phyloP scores from a whole-genome alignment of 2,329 filamentous ascomycete species.

The Sclerotinia nivalis region DNA sequence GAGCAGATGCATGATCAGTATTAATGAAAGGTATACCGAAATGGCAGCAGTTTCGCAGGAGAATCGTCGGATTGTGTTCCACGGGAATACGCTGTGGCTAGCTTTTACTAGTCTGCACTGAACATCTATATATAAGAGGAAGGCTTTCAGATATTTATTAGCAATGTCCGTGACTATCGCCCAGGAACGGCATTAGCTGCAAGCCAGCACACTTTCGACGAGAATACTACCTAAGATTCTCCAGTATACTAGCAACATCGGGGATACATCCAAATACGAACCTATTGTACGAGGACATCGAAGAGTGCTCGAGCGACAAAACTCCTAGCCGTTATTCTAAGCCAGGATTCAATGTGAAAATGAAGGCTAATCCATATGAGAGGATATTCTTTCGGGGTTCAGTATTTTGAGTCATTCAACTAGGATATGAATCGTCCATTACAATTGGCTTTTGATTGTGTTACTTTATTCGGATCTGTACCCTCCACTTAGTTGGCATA shows the following conservation, averaged over 20 bases:
- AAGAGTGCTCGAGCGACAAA: slow-evolving; percentile 44
- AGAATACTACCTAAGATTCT: not conserved
- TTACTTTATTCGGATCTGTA: slow-evolving; percentile 48
- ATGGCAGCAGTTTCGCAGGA: slow-evolving; percentile 55
- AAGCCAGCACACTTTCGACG: not conserved
- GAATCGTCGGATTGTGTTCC: slow-evolving; percentile 43
- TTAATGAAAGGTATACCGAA: not conserved
- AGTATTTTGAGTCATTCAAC: slow-evolving; percentile 40
- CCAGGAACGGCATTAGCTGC: not conserved
- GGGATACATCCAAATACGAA: slow-evolving; percentile 32
- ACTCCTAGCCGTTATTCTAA: slow-evolving; percentile 46
- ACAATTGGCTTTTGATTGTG: slow-evolving; percentile 52
- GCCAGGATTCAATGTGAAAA: slow-evolving; percentile 41
- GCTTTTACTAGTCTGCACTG: not conserved
- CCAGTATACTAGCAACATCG: not conserved
- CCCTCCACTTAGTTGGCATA: slow-evolving; percentile 50
- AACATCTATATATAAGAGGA: not conserved
- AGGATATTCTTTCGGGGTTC: too few relatives aligned
- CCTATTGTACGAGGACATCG: slow-evolving; percentile 34
- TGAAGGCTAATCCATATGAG: slow-evolving; percentile 42
- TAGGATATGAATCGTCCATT: slow-evolving; percentile 44
- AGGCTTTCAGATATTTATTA: not conserved
- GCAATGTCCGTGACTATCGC: not conserved
- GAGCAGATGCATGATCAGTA: not conserved
- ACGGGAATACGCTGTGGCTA: not conserved